These are phyloP conservation scores for Russula olivacea DNA, from an alignment of 768 basidiomycete genomes.

Conservation along the genomic window DNA sequence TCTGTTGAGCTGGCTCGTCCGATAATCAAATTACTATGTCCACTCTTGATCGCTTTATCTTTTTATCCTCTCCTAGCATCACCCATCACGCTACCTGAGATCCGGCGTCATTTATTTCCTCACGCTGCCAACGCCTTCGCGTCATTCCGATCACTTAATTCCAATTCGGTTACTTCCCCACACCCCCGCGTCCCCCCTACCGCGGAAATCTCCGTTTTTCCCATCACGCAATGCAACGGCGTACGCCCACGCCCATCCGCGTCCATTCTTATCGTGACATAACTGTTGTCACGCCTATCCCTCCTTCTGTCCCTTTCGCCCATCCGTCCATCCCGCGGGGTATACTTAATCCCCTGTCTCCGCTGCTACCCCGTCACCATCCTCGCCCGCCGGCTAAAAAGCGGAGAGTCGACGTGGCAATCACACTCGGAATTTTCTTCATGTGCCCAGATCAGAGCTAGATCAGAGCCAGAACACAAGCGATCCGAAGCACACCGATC, in stretches of 20 bases:
- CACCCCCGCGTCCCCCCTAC: conserved; percentile 20
- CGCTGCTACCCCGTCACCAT: background rate
- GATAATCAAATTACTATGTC: background rate
- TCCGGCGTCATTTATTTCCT: background rate
- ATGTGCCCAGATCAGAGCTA: background rate
- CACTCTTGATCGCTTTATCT: background rate
- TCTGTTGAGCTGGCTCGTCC: background rate
- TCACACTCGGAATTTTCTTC: background rate
- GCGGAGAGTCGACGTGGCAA: conserved; percentile 18
- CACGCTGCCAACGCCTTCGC: background rate
- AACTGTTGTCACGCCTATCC: no score
- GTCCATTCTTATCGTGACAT: background rate
- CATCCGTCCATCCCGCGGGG: background rate
- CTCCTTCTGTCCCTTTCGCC: background rate
- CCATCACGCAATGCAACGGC: no score
- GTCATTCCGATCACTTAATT: conserved; percentile 19
- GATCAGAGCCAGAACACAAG: conserved; percentile 2
- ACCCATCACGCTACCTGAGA: background rate
- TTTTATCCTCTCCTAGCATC: background rate
- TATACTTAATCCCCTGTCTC: conserved; percentile 3
- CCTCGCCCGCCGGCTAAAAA: background rate
- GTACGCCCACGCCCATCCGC: no score
- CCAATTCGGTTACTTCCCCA: conserved; percentile 22
- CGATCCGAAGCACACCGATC: conserved; percentile 1
- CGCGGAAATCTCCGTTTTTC: conserved; percentile 14